Base-by-base conservation (phyloP, 1,284 basidiomycete genomes). In the Rhodotorula glutinis region DNA sequence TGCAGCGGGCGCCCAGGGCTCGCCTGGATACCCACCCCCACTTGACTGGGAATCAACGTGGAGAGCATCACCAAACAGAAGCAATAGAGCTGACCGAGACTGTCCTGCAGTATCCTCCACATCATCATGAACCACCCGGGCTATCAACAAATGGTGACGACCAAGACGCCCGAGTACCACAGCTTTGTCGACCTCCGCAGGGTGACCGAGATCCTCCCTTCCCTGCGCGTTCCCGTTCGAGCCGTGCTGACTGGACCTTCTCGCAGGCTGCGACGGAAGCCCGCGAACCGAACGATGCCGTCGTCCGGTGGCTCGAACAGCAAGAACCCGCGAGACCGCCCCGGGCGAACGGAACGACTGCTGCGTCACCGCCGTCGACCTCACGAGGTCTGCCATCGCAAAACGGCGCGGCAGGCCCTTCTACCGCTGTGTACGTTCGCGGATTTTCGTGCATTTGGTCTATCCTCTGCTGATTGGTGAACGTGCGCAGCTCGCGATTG, bases 151-250 rank as follows among this genome's bases (percentile, higher is more conserved):
- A 55, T 70, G 33, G 21, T 30, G 16, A 27, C 33, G n/a, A 57
- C 57, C 30, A 62, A 51, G 40, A n/a, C 57, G 25, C 56, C 54
- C 19, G 69, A 74, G 43, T 73, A 71, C 59, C 60, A 54, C 43
- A 47, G 64, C 14, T 67, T 61, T 40, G 38, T 57, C 29, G 65
- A 67, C 30, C 52, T 72, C 11, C 17, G 57, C 21, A 30, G 30
- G 13, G 64, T 65, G 30, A 27, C 62, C 4, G 33, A 38, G 33
- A 19, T 43, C 21, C n/a, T 38, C 49, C 13, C 21, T 1, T 1
- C 41, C 13, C 33, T 25, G 5, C 30, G n/a, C 17, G 21, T 41
- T 21, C 23, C n/a, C 21, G 21, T 7, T 25, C 16, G 1, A 1
- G 13, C 49, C 11, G 29, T 11, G 44, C 21, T 44, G 21, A 27